A percentile compares a stretch with the other conserved stretches of the same genome.
Evolutionary conservation across 148 eudicot species (phyloP).

Genomic region (Chenopodium quinoa): DNA sequence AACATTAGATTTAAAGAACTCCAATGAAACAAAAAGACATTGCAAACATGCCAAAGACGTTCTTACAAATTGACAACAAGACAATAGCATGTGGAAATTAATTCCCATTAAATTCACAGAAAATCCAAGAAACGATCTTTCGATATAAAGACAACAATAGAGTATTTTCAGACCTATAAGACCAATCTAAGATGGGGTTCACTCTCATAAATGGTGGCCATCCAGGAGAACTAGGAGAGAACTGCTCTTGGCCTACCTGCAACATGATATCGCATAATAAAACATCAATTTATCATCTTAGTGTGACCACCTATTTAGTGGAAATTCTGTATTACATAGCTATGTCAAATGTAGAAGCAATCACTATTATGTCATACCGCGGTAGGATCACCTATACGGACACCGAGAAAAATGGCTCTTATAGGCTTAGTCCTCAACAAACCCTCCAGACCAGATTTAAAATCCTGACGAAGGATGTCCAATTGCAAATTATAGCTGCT

Average conservation of each 20-base stretch:
- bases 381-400: slow-evolving; percentile 95
- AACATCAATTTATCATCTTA: slow-evolving; percentile 13
- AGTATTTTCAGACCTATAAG: slow-evolving; percentile 67
- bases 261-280: slow-evolving; percentile 19
- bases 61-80: neutral
- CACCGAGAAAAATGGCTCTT: slow-evolving; percentile 94
- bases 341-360: neutral
- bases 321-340: neutral
- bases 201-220: slow-evolving; percentile 99
- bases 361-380: slow-evolving; percentile 46
- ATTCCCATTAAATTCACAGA: neutral
- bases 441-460: slow-evolving; percentile 87
- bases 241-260: slow-evolving; percentile 98
- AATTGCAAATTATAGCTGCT: slow-evolving; percentile 71
- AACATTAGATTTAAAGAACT: neutral
- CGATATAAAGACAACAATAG: neutral
- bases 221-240: slow-evolving; percentile 95
- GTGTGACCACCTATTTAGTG: neutral
- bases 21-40: neutral
- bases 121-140: neutral
- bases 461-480: slow-evolving; percentile 88
- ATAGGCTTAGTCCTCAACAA: slow-evolving; percentile 73
- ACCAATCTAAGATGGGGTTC: slow-evolving; percentile 97
- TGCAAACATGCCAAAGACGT: slow-evolving; percentile 6
- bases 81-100: neutral